A percentile compares a stretch with the other conserved stretches of the same genome.
Evolutionary conservation across 2,329 filamentous ascomycete species (phyloP).

Genomic region (Alternaria brassicae): DNA sequence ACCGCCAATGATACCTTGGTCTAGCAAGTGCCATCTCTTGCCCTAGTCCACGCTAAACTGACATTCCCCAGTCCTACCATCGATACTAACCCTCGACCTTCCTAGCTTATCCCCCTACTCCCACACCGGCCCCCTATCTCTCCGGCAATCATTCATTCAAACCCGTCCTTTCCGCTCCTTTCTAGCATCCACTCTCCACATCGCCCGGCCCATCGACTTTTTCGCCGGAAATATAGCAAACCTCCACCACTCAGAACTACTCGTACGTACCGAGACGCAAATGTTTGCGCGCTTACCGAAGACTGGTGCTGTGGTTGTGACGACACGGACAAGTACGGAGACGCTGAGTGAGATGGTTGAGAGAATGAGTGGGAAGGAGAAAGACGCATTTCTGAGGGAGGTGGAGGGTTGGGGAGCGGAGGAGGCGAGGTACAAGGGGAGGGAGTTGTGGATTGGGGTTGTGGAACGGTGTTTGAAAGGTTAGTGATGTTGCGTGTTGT

Average conservation of each 20-base stretch:
- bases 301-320: conserved; percentile 57
- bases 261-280: conserved; percentile 59
- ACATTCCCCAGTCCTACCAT: conserved; percentile 19
- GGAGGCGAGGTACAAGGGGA: conserved; percentile 33
- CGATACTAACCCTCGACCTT: conserved; percentile 20
- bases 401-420: conserved; percentile 34
- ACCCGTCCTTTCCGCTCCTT: conserved; percentile 48
- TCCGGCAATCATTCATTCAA: conserved; percentile 60
- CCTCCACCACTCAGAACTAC: conserved; percentile 50
- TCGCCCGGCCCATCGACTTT: conserved; percentile 51
- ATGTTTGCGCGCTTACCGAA: conserved; percentile 57
- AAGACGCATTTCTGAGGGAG: conserved; percentile 24
- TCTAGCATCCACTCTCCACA: conserved; percentile 55
- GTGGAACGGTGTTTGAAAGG: conserved; percentile 28
- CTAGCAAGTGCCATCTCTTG: conserved; percentile 48
- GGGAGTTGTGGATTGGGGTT: conserved; percentile 31
- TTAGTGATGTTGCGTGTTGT: background rate
- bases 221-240: conserved; percentile 32
- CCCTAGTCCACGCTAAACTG: background rate
- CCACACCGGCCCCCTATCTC: conserved; percentile 21
- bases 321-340: conserved; percentile 58
- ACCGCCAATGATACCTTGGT: conserved; percentile 58
- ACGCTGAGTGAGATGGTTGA: conserved; percentile 22
- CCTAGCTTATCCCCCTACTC: conserved; percentile 50
- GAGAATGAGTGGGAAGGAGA: conserved; percentile 3